Percentiles rank a stretch among this genome's conserved stretches.
Conservation (phyloP, 2,329 filamentous ascomycete species). For the Clonostachys solani region DNA sequence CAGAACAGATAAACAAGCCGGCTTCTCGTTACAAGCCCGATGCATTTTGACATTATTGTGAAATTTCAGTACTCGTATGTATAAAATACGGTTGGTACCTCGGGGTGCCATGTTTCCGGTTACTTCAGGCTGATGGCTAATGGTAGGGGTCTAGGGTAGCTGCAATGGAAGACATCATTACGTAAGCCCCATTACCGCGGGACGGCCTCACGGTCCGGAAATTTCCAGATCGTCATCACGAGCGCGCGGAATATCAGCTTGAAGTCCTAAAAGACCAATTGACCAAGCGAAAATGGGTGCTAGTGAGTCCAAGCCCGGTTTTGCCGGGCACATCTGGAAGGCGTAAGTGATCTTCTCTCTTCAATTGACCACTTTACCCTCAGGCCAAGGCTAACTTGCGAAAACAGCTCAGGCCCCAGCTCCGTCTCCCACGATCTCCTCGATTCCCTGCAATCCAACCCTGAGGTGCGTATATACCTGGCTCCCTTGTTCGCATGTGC, state of each 20-base stretch:
- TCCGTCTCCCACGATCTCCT: constrained; percentile 76
- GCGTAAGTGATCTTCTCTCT: constrained; percentile 34
- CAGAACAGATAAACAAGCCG: no score
- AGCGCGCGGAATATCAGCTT: constrained; percentile 6
- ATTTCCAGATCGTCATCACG: constrained; percentile 17
- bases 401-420: constrained; percentile 36
- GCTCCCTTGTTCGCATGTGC: no score
- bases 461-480: constrained; percentile 61
- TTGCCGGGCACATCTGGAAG: constrained; percentile 44
- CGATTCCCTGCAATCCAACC: constrained; percentile 76
- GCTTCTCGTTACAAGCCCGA: no score
- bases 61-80: no score
- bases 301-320: constrained; percentile 44
- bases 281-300: constrained; percentile 48
- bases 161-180: neutral
- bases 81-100: neutral
- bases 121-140: neutral
- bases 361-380: neutral
- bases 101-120: neutral
- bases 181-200: neutral
- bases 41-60: no score
- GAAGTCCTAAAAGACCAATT: constrained; percentile 21
- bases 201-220: constrained; percentile 16
- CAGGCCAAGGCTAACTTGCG: constrained; percentile 5
- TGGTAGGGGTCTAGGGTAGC: neutral